Evolutionary conservation across 768 basidiomycete species (phyloP).

Genomic region (Russula compacta): DNA sequence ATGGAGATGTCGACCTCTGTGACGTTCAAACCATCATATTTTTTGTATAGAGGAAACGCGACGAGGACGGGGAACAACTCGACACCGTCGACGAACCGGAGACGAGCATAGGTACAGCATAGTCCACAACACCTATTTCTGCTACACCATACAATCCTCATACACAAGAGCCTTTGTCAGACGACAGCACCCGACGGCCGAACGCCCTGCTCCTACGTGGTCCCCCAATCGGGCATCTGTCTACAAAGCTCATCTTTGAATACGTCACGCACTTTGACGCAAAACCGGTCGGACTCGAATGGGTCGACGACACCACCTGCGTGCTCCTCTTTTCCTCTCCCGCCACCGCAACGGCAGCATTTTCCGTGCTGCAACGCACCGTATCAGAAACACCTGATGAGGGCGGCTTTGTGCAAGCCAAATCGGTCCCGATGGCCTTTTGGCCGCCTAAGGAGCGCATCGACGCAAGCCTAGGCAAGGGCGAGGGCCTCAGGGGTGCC

Average conservation of each 20-base stretch:
- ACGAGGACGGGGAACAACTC: slow-evolving; percentile 31
- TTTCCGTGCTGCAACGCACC: slow-evolving; percentile 43
- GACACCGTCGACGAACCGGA: slow-evolving; percentile 24
- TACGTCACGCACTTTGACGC: slow-evolving; percentile 75
- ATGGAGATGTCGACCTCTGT: slow-evolving; percentile 29
- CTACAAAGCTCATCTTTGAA: slow-evolving; percentile 70
- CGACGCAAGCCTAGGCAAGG: slow-evolving; percentile 58
- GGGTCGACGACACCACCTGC: slow-evolving; percentile 80
- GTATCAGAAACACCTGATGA: slow-evolving; percentile 41
- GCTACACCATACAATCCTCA: not conserved
- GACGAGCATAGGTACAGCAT: slow-evolving; percentile 19
- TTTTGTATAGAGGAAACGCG: slow-evolving; percentile 39
- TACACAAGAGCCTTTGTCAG: not conserved
- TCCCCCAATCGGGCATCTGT: slow-evolving; percentile 61
- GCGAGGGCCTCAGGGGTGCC: slow-evolving; percentile 54
- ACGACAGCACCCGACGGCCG: slow-evolving; percentile 39
- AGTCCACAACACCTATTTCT: not conserved
- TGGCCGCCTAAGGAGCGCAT: slow-evolving; percentile 81
- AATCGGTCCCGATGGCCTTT: slow-evolving; percentile 58
- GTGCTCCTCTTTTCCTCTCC: slow-evolving; percentile 64
- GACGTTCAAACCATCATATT: slow-evolving; percentile 11
- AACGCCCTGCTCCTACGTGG: slow-evolving; percentile 72
- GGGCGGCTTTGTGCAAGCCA: slow-evolving; percentile 52
- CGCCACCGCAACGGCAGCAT: slow-evolving; percentile 42
- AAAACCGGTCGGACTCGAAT: slow-evolving; percentile 69